Conservation (phyloP, 2,329 filamentous ascomycete species). For the Aureobasidium sp. region DNA sequence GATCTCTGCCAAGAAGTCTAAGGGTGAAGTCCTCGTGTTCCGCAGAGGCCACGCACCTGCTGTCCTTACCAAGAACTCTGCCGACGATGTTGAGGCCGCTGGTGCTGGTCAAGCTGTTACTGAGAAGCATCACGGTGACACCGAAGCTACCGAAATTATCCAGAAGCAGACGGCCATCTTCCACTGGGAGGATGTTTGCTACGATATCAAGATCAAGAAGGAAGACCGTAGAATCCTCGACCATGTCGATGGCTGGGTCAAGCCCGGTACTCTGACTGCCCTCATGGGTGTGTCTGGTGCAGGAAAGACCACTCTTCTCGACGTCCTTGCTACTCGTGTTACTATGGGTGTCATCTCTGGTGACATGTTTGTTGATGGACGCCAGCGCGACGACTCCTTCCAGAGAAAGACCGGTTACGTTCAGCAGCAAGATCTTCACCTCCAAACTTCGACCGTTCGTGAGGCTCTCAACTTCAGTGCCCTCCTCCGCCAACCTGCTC, state of each 20-base stretch:
- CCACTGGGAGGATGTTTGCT: conserved; percentile 47
- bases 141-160: conserved; percentile 29
- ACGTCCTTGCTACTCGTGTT: conserved; percentile 75
- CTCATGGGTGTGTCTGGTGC: conserved; percentile 46
- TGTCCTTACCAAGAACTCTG: conserved; percentile 25
- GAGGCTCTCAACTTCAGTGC: conserved; percentile 84
- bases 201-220: conserved; percentile 45
- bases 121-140: conserved; percentile 14
- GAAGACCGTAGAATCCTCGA: conserved; percentile 45
- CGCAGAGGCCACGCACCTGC: conserved; percentile 32
- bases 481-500: conserved; percentile 69
- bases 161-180: conserved; percentile 36
- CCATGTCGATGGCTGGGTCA: conserved; percentile 46
- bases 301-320: conserved; percentile 58
- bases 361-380: conserved; percentile 75
- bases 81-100: conserved; percentile 14
- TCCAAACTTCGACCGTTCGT: conserved; percentile 74
- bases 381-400: conserved; percentile 68
- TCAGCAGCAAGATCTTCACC: conserved; percentile 85
- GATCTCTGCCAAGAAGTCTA: conserved; percentile 42
- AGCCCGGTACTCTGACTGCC: conserved; percentile 46
- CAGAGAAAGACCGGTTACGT: conserved; percentile 89
- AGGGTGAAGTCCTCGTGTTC: conserved; percentile 44
- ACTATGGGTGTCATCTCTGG: conserved; percentile 84
- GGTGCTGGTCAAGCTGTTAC: conserved; percentile 18